Evolutionary conservation across 73 alveolate species (phyloP).

Genomic region (Paramecium sonneborni): DNA sequence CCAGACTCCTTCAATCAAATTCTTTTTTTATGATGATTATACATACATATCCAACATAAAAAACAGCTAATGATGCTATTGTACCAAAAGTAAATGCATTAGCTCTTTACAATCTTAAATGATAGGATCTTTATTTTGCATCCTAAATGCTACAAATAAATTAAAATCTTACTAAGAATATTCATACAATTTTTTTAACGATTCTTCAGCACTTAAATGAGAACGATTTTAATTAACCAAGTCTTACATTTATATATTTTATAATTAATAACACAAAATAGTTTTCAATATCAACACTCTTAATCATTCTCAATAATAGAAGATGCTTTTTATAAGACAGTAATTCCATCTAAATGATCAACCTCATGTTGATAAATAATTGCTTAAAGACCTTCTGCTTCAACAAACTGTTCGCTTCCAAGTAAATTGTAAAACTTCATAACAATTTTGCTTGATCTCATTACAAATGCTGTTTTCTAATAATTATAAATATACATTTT

Average conservation of each 20-base stretch:
- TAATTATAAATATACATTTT: neutral
- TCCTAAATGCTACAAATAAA: neutral
- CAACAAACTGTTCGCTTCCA: neutral
- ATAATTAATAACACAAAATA: neutral
- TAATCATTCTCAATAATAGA: neutral
- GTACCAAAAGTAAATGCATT: neutral
- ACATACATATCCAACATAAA: constrained; percentile 31
- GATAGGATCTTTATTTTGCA: constrained; percentile 22
- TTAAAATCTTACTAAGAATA: neutral
- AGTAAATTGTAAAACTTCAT: neutral
- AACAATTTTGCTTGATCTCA: neutral
- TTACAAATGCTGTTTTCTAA: neutral
- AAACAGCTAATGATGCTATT: neutral
- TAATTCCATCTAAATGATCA: constrained; percentile 22
- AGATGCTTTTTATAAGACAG: neutral
- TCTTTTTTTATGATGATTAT: neutral
- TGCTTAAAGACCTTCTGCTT: neutral
- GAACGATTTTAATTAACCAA: neutral
- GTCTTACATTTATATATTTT: constrained; percentile 3
- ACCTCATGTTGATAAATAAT: constrained; percentile 44
- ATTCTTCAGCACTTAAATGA: neutral
- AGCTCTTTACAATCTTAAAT: neutral
- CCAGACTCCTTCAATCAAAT: constrained; percentile 17
- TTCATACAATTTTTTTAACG: neutral
- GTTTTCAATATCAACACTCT: neutral